phyloP scores from a whole-genome alignment of 2,329 filamentous ascomycete species.

The Furcasterigmium furcatum region DNA sequence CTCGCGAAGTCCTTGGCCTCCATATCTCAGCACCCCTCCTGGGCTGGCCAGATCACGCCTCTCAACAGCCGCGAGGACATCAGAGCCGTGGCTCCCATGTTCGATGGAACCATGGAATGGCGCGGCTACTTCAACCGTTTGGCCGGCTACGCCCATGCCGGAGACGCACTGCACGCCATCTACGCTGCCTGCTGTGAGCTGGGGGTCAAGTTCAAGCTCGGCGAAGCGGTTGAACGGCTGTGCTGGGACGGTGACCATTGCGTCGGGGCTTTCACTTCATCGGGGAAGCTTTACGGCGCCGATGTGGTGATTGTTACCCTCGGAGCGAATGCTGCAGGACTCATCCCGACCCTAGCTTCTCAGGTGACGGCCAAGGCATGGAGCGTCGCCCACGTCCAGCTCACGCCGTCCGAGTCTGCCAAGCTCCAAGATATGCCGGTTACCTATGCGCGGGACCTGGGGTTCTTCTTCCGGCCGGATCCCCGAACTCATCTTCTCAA shows the following conservation, averaged over 20 bases:
- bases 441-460: conserved; percentile 57
- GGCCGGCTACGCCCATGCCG: conserved; percentile 55
- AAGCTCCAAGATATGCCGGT: conserved; percentile 55
- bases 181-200: conserved; percentile 34
- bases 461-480: conserved; percentile 65
- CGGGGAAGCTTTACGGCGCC: background rate
- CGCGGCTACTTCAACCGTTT: conserved; percentile 57
- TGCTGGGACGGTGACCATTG: background rate
- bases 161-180: conserved; percentile 44
- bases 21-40: too few species aligned
- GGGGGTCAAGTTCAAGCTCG: conserved; percentile 34
- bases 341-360: conserved; percentile 44
- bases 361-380: conserved; percentile 55
- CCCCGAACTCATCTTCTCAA: conserved; percentile 55
- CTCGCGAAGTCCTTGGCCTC: conserved; percentile 36
- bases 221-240: background rate
- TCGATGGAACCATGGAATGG: too few species aligned
- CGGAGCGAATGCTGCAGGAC: conserved; percentile 43
- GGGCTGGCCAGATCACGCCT: background rate
- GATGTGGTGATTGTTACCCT: conserved; percentile 42
- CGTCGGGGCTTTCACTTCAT: background rate
- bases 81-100: conserved; percentile 40
- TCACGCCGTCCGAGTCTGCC: conserved; percentile 51
- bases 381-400: conserved; percentile 56
- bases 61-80: conserved; percentile 42